Evolutionary conservation across 371 early-diverging fungal species (phyloP), one percentile per base, ranked within the genome.

Genomic region (Umbelopsis sp.): DNA sequence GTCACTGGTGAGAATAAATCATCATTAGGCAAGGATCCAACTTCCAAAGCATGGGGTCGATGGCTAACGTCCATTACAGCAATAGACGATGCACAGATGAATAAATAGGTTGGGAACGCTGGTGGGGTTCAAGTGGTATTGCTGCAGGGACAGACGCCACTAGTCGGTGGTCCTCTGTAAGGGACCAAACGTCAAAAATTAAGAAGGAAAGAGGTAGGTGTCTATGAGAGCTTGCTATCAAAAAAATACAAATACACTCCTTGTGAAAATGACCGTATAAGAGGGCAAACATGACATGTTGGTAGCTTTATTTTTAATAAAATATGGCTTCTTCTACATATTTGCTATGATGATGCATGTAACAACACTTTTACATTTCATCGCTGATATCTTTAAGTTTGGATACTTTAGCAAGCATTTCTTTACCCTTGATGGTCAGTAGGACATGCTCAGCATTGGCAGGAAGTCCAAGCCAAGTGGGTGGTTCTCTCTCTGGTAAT

Each of bases 401-500:
- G 63, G 92, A 89, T 18, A 95, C 90, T 76, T 95, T 96, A 66
- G 85, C 80, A 20, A 97, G 72, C 86, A 95, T 87, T 6, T 82
- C 85, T 50, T 88, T 83, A 77, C 91, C 92, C 78, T 90, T 89
- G 46, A 86, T 79, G 14, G 93, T 91, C 68, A 95, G 85, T 37
- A 99, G 84, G 25, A 97, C 92, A 64, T 89, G 91, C 76, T 99
- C 99, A 16, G 99, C 98, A 72, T 95, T 94, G 18, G 86, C 76
- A n/a, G 98, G 97, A 52, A 99, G 86, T 14, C 99, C 97, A 62
- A 99, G 86, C 99, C 99, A 99, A 18, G 92, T 88, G 22, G 99
- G 99, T 16, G 98, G 97, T 77, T 98, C 95, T 68, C 90, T 89
- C 45, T 96, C 97, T 10, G 98, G 97, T 65, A 99, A 76, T 44